These are phyloP conservation scores for Helianthus tuberosus DNA, from an alignment of 129 eudicot genomes.

Conservation along the genomic window DNA sequence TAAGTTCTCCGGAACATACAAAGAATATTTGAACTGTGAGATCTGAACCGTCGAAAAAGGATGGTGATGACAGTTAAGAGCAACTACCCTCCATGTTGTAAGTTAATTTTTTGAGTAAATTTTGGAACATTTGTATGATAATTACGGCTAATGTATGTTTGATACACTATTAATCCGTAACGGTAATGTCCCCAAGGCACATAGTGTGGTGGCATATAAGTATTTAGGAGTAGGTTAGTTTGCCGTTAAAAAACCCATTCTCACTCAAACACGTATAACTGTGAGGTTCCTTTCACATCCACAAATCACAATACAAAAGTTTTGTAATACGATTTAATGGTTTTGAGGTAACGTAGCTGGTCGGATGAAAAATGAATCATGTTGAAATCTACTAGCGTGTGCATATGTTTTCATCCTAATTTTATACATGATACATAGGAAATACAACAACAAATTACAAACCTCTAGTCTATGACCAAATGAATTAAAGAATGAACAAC, in stretches of 20 bases:
- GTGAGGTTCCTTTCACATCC: too few species aligned
- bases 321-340: background rate
- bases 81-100: slow-evolving; percentile 6
- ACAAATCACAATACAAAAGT: background rate
- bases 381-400: slow-evolving; percentile 10
- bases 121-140: slow-evolving; percentile 20
- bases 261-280: background rate
- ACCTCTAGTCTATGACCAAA: slow-evolving; percentile 3
- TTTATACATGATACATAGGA: slow-evolving; percentile 5
- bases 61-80: slow-evolving; percentile 34
- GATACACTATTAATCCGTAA: background rate
- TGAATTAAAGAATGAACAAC: slow-evolving; percentile 10
- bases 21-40: slow-evolving; percentile 60
- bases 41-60: slow-evolving; percentile 51
- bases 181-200: background rate
- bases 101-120: slow-evolving; percentile 14
- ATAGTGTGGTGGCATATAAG: too few species aligned
- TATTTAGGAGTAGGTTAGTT: too few species aligned
- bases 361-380: background rate
- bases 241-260: too few species aligned
- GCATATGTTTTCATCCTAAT: slow-evolving; percentile 20
- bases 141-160: slow-evolving; percentile 2
- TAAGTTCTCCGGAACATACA: slow-evolving; percentile 62
- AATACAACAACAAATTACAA: background rate
- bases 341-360: background rate